Base-by-base conservation (phyloP, 202 grass and related monocot species). In the Carex arenaria region DNA sequence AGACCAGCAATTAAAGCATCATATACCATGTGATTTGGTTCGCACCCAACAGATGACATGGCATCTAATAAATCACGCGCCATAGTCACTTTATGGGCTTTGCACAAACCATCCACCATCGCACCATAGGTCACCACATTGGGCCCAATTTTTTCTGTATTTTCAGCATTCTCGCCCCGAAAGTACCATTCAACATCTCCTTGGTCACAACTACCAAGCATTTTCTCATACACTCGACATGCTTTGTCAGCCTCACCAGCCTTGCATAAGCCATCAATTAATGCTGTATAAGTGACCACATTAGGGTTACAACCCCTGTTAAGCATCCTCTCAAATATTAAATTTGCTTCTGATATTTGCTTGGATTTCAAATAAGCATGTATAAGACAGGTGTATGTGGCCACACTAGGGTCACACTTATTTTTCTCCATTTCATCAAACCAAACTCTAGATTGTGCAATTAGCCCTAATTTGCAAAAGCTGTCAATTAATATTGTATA, bases 101-200 rank as follows among this genome's bases (percentile, higher is more conserved):
- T 95, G 80, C 93, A 99, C 79, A 99, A 89, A 57, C 96, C 96
- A 92, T 99, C 91, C 71, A 99, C 63, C 54, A 99, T 85, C 70
- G 93, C 96, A 88, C 96, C 96, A 84, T 95, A 99, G 20, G 96
- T 99, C 66, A 95, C 63, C 82, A 99, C 88, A 93, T 99, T 95
- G 73, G 96, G 96, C 52, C 88, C 38, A 73, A 82, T 61, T 11
- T 74, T 38, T 61, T 61, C 34, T 15, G 4, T 52, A 56, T 67
- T 55, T 55, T 88, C 57, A 63, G 26, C 53, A 80, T 67, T 66
- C 23, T 82, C 61, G 30, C 66, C 56, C 82, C 89, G 65, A 84
- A 93, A 88, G 78, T 92, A 95, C 78, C 87, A 87, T 72, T 93
- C 86, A 68, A 85, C 74, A 84, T 84, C 89, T 68, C 42, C 54